Base-by-base conservation (phyloP, 495 filamentous ascomycete genomes). In the Pseudomonodictys pantanalensis region DNA sequence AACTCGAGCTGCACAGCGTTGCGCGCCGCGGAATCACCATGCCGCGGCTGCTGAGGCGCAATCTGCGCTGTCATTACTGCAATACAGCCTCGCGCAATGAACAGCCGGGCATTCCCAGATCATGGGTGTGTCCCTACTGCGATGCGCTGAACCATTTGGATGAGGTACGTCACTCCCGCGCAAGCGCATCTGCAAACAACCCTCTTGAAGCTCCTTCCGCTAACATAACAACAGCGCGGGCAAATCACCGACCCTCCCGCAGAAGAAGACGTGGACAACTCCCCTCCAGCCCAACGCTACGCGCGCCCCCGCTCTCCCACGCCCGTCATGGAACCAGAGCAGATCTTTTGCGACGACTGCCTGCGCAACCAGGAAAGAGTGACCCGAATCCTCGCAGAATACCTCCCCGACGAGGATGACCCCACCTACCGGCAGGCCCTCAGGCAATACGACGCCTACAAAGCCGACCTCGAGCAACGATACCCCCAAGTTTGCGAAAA, bases 401-500 rank as follows among this genome's bases (percentile, higher is more conserved):
- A 90, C 60, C 78, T 88, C 52, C 86, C 88, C 2, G 75, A 85
- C 18, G 75, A 84, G 17, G 79, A 86, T n/a, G 79, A 88, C 49
- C 83, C 85, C 17, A 65, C 75, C 3, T 87, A 89, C 67, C 71
- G 77, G 35, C 77, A 80, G 26, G 84, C 78, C 58, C 81, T 81
- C 57, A 70, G 68, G 45, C 76, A 79, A 38, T 84, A 84, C 62
- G 81, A 80, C 45, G 73, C 75, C 26, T 91, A 85, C 65, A 81
- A 81, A 46, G 75, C 73, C 49, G 76, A 80, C 30, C 75, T 93
- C 35, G 90, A 95, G 72, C 75, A 83, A 58, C 79, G 82, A 46
- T 95, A 93, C 71, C 91, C 91, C 10, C 89, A 91, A 66, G 83
- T 95, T 26, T 96, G 91, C 76, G 81, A 78, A 48, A 75, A 81